These are phyloP conservation scores for Hymenoscyphus repandus DNA, from an alignment of 2,329 filamentous ascomycete genomes.

Conservation along the genomic window DNA sequence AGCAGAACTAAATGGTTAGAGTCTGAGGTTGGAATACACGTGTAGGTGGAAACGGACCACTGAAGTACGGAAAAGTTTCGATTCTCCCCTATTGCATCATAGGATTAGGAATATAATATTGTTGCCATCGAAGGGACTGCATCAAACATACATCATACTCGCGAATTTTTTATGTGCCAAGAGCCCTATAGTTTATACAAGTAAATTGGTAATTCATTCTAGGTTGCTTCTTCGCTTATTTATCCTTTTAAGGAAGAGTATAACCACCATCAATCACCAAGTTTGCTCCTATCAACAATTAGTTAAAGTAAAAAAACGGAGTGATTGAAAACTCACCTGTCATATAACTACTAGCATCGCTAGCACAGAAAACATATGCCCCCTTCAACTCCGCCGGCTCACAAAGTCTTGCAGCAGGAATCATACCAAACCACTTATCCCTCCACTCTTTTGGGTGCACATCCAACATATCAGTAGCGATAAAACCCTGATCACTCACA, in stretches of 20 bases:
- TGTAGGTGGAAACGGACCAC: no score
- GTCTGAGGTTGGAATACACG: no score
- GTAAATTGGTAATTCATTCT: no score
- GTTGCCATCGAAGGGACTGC: no score
- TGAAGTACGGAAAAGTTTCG: no score
- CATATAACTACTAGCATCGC: constrained; percentile 55
- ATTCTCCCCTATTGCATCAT: no score
- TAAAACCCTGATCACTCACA: constrained; percentile 20
- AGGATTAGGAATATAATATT: no score
- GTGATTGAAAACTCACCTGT: constrained; percentile 30
- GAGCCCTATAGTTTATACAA: no score
- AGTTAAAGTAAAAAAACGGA: no score
- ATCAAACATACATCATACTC: no score
- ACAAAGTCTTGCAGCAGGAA: constrained; percentile 12
- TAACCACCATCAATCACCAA: constrained; percentile 27
- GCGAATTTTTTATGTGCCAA: no score
- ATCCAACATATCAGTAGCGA: constrained; percentile 25
- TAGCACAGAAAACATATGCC: constrained; percentile 47
- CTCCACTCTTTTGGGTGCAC: constrained; percentile 26
- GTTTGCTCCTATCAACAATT: constrained; percentile 13
- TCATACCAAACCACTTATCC: constrained; percentile 15
- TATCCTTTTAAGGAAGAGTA: constrained; percentile 19
- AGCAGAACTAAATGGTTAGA: no score
- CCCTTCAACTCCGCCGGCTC: constrained; percentile 34
- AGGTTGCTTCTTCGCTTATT: neutral